Evolutionary conservation across 139 green algal genomes (phyloP).

Genomic region (Auxenochlorella protothecoides): DNA sequence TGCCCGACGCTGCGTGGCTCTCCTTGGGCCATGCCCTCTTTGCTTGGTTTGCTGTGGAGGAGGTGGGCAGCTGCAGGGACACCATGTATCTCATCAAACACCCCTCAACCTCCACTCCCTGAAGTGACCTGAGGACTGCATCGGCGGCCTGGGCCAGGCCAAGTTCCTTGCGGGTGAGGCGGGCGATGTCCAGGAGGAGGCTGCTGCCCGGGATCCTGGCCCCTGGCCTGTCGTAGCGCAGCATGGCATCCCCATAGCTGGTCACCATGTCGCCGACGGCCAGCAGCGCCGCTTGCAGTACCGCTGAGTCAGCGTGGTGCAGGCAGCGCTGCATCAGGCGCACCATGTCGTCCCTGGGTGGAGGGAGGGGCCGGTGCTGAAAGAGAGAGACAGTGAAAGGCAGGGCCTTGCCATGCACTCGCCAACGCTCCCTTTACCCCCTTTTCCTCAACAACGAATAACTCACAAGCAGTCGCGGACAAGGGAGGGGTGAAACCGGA

Average conservation of each 20-base stretch:
- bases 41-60: no score
- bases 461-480: no score
- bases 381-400: no score
- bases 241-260: not conserved
- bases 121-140: not conserved
- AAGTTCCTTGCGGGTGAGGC: not conserved
- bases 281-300: not conserved
- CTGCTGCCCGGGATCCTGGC: not conserved
- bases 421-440: no score
- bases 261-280: not conserved
- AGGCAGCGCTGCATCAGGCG: not conserved
- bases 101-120: not conserved
- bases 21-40: no score
- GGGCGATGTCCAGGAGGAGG: not conserved
- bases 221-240: not conserved
- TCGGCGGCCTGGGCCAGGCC: not conserved
- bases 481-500: no score
- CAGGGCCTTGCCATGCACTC: no score
- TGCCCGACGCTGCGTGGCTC: no score
- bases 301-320: not conserved
- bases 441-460: no score
- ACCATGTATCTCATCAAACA: no score
- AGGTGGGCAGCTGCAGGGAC: no score
- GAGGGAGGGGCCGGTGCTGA: not conserved
- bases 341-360: not conserved